Evolutionary conservation across 345 rosid species (phyloP).

Genomic region (Laguncularia racemosa): DNA sequence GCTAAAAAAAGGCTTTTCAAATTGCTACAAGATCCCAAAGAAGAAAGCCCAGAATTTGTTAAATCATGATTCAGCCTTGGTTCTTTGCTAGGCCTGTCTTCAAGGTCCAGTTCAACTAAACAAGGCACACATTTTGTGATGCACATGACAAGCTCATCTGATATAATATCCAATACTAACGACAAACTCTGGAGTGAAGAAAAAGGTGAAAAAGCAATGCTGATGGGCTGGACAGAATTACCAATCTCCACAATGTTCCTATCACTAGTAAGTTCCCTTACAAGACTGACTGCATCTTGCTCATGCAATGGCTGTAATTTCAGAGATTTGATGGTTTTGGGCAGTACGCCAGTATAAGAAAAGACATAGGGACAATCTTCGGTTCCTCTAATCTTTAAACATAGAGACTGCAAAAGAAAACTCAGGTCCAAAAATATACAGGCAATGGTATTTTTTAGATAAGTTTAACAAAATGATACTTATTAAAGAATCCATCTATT

Average conservation of each 20-base stretch:
- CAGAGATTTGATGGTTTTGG: conserved; percentile 35
- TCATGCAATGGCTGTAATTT: conserved; percentile 39
- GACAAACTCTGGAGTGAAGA: conserved; percentile 41
- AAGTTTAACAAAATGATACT: neutral
- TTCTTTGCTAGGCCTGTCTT: conserved; percentile 49
- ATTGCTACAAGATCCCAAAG: conserved; percentile 27
- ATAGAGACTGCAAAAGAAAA: conserved; percentile 37
- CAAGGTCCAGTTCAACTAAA: conserved; percentile 54
- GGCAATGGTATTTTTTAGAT: neutral
- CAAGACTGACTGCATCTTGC: conserved; percentile 27
- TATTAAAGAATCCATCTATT: neutral
- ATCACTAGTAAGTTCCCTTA: conserved; percentile 21
- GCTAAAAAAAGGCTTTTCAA: conserved; percentile 45
- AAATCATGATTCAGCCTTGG: conserved; percentile 30
- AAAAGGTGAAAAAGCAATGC: conserved; percentile 13
- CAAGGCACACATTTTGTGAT: conserved; percentile 35
- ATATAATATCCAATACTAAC: conserved; percentile 41
- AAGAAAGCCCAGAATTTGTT: conserved; percentile 50
- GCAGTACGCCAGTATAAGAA: conserved; percentile 22
- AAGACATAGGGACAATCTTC: conserved; percentile 25
- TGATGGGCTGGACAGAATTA: conserved; percentile 10
- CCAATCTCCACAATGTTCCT: conserved; percentile 12
- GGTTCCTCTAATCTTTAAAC: conserved; percentile 34
- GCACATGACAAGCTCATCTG: conserved; percentile 39
- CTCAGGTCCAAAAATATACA: neutral